These are phyloP conservation scores for Aspergillus ibericus DNA, from an alignment of 2,329 filamentous ascomycete species.

Conservation along the genomic window DNA sequence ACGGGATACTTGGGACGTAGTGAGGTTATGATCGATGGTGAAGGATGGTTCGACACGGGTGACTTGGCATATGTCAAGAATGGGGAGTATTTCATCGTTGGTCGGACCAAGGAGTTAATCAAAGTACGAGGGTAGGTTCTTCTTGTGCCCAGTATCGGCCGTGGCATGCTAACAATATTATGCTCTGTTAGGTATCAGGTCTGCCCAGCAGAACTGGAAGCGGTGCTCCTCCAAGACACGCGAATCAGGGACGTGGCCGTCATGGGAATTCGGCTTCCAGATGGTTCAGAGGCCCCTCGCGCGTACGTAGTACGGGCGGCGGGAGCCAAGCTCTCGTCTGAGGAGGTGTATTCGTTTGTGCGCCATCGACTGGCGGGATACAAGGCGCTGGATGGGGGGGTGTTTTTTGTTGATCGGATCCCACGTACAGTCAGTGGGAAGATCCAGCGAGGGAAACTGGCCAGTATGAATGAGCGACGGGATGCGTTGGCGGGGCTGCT, in stretches of 20 bases:
- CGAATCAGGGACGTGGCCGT: conserved; percentile 43
- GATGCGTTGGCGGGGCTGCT: conserved; percentile 13
- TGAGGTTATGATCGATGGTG: conserved; percentile 18
- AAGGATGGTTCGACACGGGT: conserved; percentile 38
- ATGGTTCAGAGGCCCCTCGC: conserved; percentile 32
- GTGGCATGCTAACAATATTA: too few species aligned
- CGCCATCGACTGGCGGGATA: conserved; percentile 39
- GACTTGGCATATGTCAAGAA: conserved; percentile 28
- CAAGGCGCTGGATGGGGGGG: conserved; percentile 42
- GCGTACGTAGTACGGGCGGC: conserved; percentile 41
- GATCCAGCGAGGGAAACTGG: conserved; percentile 33
- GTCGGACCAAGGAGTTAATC: conserved; percentile 39
- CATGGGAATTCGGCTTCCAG: conserved; percentile 32
- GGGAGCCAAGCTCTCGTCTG: conserved; percentile 22
- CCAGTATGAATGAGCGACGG: conserved; percentile 22
- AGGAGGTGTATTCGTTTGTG: conserved; percentile 40
- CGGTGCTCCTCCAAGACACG: conserved; percentile 38
- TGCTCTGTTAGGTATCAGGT: conserved; percentile 35
- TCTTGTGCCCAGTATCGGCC: neutral
- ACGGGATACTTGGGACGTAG: conserved; percentile 27
- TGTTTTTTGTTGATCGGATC: conserved; percentile 45
- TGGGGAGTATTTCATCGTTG: conserved; percentile 30
- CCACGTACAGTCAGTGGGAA: conserved; percentile 47
- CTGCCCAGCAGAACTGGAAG: conserved; percentile 44
- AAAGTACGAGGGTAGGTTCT: conserved; percentile 36